Conservation (phyloP, 768 basidiomycete species). For the Pleurotus pulmonarius region DNA sequence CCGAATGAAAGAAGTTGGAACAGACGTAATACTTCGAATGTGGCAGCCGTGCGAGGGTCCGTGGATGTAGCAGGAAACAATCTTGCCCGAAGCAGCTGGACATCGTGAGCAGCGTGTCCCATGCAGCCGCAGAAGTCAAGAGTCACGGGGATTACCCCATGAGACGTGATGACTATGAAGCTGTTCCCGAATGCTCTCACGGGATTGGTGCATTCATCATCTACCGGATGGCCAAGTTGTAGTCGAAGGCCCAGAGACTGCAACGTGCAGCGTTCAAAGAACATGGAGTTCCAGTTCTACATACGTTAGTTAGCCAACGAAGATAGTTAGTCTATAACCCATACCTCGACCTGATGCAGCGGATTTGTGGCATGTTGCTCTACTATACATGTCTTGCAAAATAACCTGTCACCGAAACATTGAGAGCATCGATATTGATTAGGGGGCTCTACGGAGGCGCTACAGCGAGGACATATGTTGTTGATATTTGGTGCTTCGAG, state of each 20-base stretch:
- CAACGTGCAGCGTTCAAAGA: conserved; percentile 10
- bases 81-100: conserved; percentile 26
- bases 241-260: conserved; percentile 14
- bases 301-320: background rate
- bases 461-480: too few relatives aligned
- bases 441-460: too few relatives aligned
- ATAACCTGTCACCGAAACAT: conserved; percentile 11
- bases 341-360: conserved; percentile 14
- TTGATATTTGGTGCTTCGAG: too few relatives aligned
- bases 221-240: conserved; percentile 18
- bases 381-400: conserved; percentile 13
- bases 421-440: conserved; percentile 12
- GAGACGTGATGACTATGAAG: conserved; percentile 22
- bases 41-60: conserved; percentile 1
- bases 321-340: background rate
- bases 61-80: conserved; percentile 20
- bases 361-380: conserved; percentile 6
- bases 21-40: conserved; percentile 16
- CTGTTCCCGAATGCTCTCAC: conserved; percentile 9
- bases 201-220: conserved; percentile 13
- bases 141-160: conserved; percentile 22
- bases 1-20: conserved; percentile 25
- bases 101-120: conserved; percentile 3
- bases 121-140: conserved; percentile 29
- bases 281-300: conserved; percentile 12